These are phyloP conservation scores for Globisporangium acanthophoron DNA, from an alignment of 352 stramenopile species.

Conservation along the genomic window DNA sequence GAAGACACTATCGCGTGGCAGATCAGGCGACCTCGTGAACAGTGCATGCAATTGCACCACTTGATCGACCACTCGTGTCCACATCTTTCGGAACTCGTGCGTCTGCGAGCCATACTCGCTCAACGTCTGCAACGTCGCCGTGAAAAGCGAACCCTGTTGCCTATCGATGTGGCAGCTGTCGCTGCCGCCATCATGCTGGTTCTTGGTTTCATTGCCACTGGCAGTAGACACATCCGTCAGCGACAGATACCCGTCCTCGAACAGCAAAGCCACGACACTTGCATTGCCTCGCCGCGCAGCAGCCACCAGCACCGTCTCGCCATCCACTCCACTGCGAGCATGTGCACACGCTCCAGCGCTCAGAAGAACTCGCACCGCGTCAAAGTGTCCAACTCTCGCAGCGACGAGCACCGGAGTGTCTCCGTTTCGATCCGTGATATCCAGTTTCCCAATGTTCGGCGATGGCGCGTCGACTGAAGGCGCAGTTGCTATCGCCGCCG, in stretches of 20 bases:
- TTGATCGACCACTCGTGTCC: background rate
- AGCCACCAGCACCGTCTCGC: conserved; percentile 1
- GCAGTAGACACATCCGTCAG: background rate
- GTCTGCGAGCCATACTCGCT: background rate
- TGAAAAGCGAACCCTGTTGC: background rate
- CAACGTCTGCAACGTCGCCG: conserved; percentile 1
- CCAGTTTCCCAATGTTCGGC: background rate
- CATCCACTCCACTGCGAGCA: background rate
- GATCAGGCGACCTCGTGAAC: background rate
- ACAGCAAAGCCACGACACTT: background rate
- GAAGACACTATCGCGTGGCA: background rate
- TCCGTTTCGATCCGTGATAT: conserved; percentile 2
- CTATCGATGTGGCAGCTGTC: background rate
- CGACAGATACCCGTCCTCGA: background rate
- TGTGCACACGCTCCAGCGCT: background rate
- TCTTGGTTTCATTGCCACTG: background rate
- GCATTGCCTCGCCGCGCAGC: background rate
- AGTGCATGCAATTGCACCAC: background rate
- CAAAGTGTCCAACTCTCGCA: background rate
- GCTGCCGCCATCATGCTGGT: background rate
- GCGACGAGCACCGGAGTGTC: background rate
- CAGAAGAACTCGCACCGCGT: background rate
- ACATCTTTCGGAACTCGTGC: conserved; percentile 4
- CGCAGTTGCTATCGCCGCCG: no score
- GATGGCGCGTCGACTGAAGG: no score